Evolutionary conservation across 2,329 filamentous ascomycete genomes (phyloP), one percentile per base, ranked within the genome.

Genomic region (Diaporthe longicolla): DNA sequence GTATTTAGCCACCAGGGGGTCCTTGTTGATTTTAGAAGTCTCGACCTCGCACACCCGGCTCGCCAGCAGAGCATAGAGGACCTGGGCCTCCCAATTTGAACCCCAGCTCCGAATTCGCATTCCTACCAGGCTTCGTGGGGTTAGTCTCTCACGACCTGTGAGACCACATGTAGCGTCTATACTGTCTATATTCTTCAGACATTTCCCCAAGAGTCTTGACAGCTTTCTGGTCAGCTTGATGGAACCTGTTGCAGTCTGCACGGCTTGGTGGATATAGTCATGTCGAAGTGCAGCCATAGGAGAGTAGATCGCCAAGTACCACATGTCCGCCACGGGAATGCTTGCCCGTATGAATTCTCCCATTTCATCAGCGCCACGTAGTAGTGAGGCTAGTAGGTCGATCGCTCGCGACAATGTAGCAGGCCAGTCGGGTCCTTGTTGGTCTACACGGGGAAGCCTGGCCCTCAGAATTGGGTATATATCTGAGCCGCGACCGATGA

Each of bases 221-320:
- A 55, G 52, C 26, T 29, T 55, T n/a, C 52, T 55, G 15, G 52
- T 55, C 26, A 55, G 52, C 52, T 55, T 55, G 15, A 55, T 19
- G 6, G 26, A 50, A 32, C 13, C 15, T 19, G 17, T 55, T 55
- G 26, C 52, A 55, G 19, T 17, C 24, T 55, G 11, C 1, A 55
- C 26, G 5, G 52, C 52, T 55, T 32, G 52, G 19, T 9, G 26
- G 26, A 55, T 55, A 13, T 55, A 21, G 6, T 55, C 26, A 55
- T 55, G 26, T 29, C 52, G 24, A 32, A 55, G 26, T 55, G 26
- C 24, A 32, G 52, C 52, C 11, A 55, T 29, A 29, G 52, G 52
- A 29, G 52, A 55, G 52, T 55, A 32, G 26, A 17, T 55, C 13
- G 43, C 13, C 52, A 55, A 29, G 52, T 55, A 55, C 26, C 45